Base-by-base conservation (phyloP, 2,329 filamentous ascomycete species). In the Lasiodiplodia hormozganensis region DNA sequence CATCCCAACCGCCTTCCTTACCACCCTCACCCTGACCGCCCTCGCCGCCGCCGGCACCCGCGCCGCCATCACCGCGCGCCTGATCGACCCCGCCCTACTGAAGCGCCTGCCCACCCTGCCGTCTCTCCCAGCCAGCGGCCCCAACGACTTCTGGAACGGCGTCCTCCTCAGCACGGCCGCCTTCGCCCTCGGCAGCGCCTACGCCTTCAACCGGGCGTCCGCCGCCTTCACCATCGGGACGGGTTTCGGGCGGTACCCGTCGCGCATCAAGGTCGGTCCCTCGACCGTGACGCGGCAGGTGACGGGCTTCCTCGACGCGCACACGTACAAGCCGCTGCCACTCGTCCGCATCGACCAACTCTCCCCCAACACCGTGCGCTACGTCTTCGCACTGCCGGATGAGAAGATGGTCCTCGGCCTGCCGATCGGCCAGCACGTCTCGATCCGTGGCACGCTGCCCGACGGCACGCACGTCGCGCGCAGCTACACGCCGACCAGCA, bases 401-500 rank as follows among this genome's bases (percentile, higher is more conserved):
- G 62, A 71, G 3, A 67, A 57, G 10, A 72, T 74, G 11, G 70
- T 77, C 6, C 70, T 79, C 10, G 77, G 77, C 40, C 72, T 79
- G 12, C 78, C 78, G 6, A 79, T 76, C 31, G 77, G 77, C 21
- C 76, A 79, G 70, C 77, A 79, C 68, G 71, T 79, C 10, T 72
- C 76, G 5, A 75, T 79, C 68, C 72, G 73, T 28, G 76, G 94
- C 68, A 87, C 85, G 67, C 88, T 96, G 7, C 8, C 54, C 72
- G 90, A 93, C 75, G 93, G 93, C 78, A 81, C 72, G 54, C 40
- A 60, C 7, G 71, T 74, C 11, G 57, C 69, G n/a, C 70, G 72
- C 43, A 73, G 71, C 28, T 74, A 74, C 68, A 74, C 73, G 1
- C 73, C 76, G n/a, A 80, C 80, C 53, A 79, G 79, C 28, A 82